A percentile compares a stretch with the other conserved stretches of the same genome.
Evolutionary conservation across 495 filamentous ascomycete genomes (phyloP).

Genomic region (Aspergillus bridgeri): DNA sequence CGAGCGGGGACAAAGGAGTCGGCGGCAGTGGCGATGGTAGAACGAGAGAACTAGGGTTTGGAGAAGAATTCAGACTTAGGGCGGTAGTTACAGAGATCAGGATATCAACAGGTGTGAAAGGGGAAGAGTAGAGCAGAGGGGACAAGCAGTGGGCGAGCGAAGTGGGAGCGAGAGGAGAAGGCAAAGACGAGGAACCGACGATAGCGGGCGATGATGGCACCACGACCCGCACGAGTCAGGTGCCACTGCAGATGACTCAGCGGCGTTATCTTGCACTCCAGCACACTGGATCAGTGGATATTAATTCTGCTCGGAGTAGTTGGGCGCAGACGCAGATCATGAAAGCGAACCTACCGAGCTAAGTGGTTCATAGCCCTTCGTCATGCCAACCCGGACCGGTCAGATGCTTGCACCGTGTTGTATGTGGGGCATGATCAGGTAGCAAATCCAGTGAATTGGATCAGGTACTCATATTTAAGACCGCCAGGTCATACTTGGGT

Average conservation of each 20-base stretch:
- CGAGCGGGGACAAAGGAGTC: slow-evolving; percentile 17
- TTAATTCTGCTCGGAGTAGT: neutral
- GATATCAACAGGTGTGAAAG: neutral
- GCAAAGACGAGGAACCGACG: neutral
- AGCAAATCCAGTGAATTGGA: neutral
- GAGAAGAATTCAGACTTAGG: neutral
- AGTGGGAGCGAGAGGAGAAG: slow-evolving; percentile 1
- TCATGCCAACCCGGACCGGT: neutral
- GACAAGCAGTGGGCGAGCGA: neutral
- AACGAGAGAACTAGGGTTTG: neutral
- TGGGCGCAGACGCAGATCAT: neutral
- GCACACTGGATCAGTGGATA: no score
- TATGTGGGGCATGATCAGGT: neutral
- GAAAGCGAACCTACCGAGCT: neutral
- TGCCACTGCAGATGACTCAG: neutral
- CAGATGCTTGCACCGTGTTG: neutral
- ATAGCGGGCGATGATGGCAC: slow-evolving; percentile 7
- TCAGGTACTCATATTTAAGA: neutral
- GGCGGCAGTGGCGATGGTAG: neutral
- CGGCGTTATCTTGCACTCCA: no score
- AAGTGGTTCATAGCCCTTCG: no score
- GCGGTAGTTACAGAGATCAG: neutral
- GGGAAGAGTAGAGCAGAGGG: neutral
- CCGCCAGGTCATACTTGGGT: neutral
- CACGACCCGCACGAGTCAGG: neutral